A percentile compares a stretch with the other conserved stretches of the same genome.
Evolutionary conservation across 176 grass and related monocot genomes (phyloP).

Genomic region (Bolboschoenus planiculmis): DNA sequence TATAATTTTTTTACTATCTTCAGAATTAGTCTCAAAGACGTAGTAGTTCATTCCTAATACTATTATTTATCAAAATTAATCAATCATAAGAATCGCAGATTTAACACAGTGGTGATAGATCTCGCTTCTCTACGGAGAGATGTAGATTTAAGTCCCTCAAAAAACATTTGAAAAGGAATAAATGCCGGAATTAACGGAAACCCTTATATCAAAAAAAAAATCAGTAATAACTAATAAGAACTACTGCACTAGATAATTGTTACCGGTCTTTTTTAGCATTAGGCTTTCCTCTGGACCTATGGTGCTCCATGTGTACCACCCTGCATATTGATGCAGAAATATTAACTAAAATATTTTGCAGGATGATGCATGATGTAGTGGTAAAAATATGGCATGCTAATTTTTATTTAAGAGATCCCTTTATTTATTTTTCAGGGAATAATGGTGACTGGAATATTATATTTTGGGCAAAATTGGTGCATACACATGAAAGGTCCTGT

Average conservation of each 20-base stretch:
- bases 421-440: slow-evolving; percentile 30
- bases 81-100: too few species aligned
- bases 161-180: too few species aligned
- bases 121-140: too few species aligned
- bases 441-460: slow-evolving; percentile 8
- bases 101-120: too few species aligned
- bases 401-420: not conserved
- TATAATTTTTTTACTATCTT: not conserved
- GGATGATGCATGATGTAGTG: not conserved
- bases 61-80: too few species aligned
- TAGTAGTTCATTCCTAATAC: not conserved
- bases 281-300: not conserved
- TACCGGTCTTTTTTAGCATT: not conserved
- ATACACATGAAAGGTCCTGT: slow-evolving; percentile 32
- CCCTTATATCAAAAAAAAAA: too few species aligned
- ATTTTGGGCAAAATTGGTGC: slow-evolving; percentile 24
- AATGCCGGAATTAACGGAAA: too few species aligned
- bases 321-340: not conserved
- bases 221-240: too few species aligned
- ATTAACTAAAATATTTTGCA: not conserved
- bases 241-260: not conserved
- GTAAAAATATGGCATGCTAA: not conserved
- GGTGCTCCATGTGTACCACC: not conserved
- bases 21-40: not conserved
- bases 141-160: too few species aligned